Base-by-base conservation (phyloP, 2,329 filamentous ascomycete species). In the Paecilomyces fulvus region DNA sequence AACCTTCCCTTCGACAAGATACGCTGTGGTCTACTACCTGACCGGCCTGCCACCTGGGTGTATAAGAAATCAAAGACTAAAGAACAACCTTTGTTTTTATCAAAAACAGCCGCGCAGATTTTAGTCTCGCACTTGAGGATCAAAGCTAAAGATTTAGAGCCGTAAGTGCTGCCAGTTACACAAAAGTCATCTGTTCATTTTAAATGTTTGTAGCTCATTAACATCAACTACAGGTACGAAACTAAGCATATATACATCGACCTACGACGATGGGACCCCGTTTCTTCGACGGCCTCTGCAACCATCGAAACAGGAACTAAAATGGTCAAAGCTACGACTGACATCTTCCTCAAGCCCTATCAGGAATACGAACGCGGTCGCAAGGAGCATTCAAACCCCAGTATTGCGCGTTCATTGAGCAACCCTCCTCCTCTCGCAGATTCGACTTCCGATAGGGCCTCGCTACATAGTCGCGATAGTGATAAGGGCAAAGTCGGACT, bases 11-110 rank as follows among this genome's bases (percentile, higher is more conserved):
- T 64, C 2, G 60, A 65, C 1, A 37, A 56, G 17, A 65, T 70
- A 60, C 56, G 61, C 10, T 72, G 67, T 55, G 55, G 56, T 23
- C 25, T 70, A 1, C 53, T 66, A 10, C 64, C 64, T 0, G 55
- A 59, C 4, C 65, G 66, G 11, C 57, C 67, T 1, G 71, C 72
- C 1, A 62, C 61, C 0, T 73, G 68, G 70, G 30, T 23, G 7
- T 66, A 21, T 10, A 37, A 37, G 11, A 37, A 37, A 37, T 49
- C 46, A 21, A 49, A 49, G 11, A 49, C 17, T 17, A 25, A 12
- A 21, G 21, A 21, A 21, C 14, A 11, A 49, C 14, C 17, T 21
- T 17, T 49, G 17, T 10, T 21, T 12, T 14, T 23, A 11, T 49
- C 46, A 11, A 49, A 49, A 25, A 21, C 23, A 21, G 46, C 46